A percentile compares a stretch with the other conserved stretches of the same genome.
Conservation (phyloP, 177 flowering plant species). For the Vitis hybrid region DNA sequence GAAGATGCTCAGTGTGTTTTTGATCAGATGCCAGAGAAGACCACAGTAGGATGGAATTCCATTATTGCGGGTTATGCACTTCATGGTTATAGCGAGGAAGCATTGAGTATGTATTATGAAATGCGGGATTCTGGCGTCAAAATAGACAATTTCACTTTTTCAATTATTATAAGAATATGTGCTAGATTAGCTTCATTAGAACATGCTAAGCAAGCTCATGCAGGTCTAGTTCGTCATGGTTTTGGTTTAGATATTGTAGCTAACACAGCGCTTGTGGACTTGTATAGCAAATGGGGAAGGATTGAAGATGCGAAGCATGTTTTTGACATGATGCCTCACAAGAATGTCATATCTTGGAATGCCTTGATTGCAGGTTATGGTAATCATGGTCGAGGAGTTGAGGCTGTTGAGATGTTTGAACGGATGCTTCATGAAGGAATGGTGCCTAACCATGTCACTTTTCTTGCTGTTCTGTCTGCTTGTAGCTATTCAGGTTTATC, state of each 20-base stretch:
- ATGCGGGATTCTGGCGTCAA: slow-evolving; percentile 72
- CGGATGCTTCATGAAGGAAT: slow-evolving; percentile 56
- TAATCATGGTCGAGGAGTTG: slow-evolving; percentile 66
- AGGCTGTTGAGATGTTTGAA: slow-evolving; percentile 69
- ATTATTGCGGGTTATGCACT: slow-evolving; percentile 79
- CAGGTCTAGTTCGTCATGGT: slow-evolving; percentile 75
- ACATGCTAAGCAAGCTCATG: slow-evolving; percentile 86
- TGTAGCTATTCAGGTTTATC: slow-evolving; percentile 70
- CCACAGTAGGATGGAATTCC: slow-evolving; percentile 83
- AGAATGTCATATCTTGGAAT: slow-evolving; percentile 81
- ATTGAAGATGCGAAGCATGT: slow-evolving; percentile 70
- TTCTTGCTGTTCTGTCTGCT: slow-evolving; percentile 77
- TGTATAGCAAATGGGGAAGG: slow-evolving; percentile 88
- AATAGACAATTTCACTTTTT: slow-evolving; percentile 80
- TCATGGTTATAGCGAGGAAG: slow-evolving; percentile 82
- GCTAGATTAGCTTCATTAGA: slow-evolving; percentile 66
- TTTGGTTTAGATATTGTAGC: slow-evolving; percentile 72
- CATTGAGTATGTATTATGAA: slow-evolving; percentile 57
- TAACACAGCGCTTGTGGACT: slow-evolving; percentile 75
- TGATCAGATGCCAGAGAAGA: slow-evolving; percentile 74
- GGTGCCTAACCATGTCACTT: slow-evolving; percentile 77
- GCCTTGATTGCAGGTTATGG: slow-evolving; percentile 83
- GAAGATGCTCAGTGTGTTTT: slow-evolving; percentile 67
- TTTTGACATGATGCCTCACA: slow-evolving; percentile 68
- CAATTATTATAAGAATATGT: slow-evolving; percentile 63